A percentile compares a stretch with the other conserved stretches of the same genome.
Evolutionary conservation across 2,329 filamentous ascomycete species (phyloP).

Genomic region (Calonectria crousiana): DNA sequence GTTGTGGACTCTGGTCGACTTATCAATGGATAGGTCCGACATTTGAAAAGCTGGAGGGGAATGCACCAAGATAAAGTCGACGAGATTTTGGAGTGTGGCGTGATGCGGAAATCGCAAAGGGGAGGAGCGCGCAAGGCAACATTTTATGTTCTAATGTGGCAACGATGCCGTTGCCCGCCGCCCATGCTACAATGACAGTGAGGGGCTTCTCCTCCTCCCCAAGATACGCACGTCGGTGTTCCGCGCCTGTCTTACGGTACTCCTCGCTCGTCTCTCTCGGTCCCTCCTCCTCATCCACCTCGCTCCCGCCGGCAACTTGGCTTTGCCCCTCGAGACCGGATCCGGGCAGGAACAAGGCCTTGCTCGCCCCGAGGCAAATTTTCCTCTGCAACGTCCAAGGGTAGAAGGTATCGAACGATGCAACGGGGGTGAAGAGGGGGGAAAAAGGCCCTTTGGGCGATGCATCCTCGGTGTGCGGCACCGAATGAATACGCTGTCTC

Average conservation of each 20-base stretch:
- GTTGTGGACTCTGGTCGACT: constrained; percentile 45
- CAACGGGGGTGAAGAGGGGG: neutral
- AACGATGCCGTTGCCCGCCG: constrained; percentile 4
- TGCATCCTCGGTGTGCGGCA: constrained; percentile 19
- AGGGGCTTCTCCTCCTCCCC: neutral
- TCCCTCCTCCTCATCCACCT: neutral
- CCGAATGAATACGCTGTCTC: neutral
- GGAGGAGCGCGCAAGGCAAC: constrained; percentile 28
- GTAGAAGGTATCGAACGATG: constrained; percentile 8
- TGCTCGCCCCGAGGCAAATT: constrained; percentile 18
- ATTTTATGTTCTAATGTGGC: constrained; percentile 16
- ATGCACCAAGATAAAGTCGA: constrained; percentile 46
- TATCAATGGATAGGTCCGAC: constrained; percentile 51
- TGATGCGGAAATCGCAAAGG: constrained; percentile 27
- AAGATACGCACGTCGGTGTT: neutral
- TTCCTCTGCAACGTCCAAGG: neutral
- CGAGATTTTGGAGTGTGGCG: constrained; percentile 20
- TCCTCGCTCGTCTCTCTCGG: neutral
- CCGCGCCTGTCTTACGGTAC: constrained; percentile 2
- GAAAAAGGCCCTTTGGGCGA: neutral
- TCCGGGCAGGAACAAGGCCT: constrained; percentile 6
- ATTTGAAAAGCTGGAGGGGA: constrained; percentile 41
- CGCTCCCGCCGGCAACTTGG: neutral
- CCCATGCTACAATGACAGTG: constrained; percentile 5
- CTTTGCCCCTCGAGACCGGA: neutral